phyloP scores from a whole-genome alignment of 805 yeast genomes.

The Limtongia smithiae region DNA sequence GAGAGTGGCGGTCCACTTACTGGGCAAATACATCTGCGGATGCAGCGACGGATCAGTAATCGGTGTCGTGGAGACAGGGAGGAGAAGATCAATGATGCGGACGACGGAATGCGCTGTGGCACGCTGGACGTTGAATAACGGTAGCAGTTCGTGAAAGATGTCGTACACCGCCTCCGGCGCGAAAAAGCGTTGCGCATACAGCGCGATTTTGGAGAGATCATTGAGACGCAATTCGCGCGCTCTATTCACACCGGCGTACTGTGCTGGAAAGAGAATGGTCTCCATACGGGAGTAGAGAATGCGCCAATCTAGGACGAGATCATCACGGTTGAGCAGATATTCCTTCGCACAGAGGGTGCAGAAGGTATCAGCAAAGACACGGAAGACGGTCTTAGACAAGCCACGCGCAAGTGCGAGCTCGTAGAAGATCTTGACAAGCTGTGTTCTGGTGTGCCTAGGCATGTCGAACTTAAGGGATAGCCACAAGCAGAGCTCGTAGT shows the following conservation, averaged over 20 bases:
- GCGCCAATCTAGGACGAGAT: constrained; percentile 51
- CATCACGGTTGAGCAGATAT: constrained; percentile 41
- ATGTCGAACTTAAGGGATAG: constrained; percentile 72
- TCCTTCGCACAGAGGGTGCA: constrained; percentile 53
- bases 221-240: constrained; percentile 9
- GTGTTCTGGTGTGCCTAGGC: constrained; percentile 61
- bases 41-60: constrained; percentile 1
- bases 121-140: constrained; percentile 22
- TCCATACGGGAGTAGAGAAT: constrained; percentile 43
- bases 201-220: constrained; percentile 18
- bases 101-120: constrained; percentile 10
- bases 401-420: constrained; percentile 60
- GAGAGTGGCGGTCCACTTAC: too few species aligned
- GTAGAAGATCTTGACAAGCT: constrained; percentile 66
- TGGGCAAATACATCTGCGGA: constrained; percentile 24
- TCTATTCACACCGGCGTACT: background rate
- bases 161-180: constrained; percentile 23
- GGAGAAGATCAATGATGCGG: constrained; percentile 5
- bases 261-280: constrained; percentile 27
- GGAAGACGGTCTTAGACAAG: constrained; percentile 63
- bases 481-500: constrained; percentile 78
- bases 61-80: constrained; percentile 11
- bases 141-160: constrained; percentile 33
- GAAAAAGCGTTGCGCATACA: constrained; percentile 31
- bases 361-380: constrained; percentile 60